These are phyloP conservation scores for Ophiocordyceps camponoti-rufipedis DNA, from an alignment of 2,329 filamentous ascomycete genomes.

Conservation along the genomic window DNA sequence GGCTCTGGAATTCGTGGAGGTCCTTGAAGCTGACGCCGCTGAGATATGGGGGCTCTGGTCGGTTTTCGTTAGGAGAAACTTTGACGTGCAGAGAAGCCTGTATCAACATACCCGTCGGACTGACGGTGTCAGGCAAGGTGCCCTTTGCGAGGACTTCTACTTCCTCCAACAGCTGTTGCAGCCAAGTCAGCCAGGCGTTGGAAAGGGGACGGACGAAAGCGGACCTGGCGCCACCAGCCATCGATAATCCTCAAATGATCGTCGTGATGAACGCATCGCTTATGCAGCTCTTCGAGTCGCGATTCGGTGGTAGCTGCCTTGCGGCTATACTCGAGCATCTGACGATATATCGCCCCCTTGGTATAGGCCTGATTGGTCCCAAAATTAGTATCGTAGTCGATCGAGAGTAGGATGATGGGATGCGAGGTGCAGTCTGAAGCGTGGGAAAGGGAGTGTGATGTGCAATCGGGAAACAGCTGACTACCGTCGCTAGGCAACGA, in stretches of 20 bases:
- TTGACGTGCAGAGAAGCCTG: not conserved
- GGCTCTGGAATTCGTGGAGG: constrained; percentile 56
- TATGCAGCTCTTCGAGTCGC: constrained; percentile 63
- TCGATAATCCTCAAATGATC: constrained; percentile 84
- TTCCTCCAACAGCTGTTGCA: constrained; percentile 40
- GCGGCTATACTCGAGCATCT: constrained; percentile 96
- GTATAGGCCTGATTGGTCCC: constrained; percentile 16
- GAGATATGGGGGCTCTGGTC: constrained; percentile 32
- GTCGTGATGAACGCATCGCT: constrained; percentile 66
- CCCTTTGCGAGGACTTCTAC: constrained; percentile 39
- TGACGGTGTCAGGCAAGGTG: constrained; percentile 13
- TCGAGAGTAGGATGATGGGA: not conserved
- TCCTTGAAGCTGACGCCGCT: constrained; percentile 45
- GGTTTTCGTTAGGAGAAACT: constrained; percentile 7
- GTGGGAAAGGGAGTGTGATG: constrained; percentile 2
- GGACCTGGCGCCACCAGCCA: constrained; percentile 84
- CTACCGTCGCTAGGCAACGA: constrained; percentile 13
- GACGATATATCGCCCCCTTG: constrained; percentile 90
- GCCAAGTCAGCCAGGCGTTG: constrained; percentile 1
- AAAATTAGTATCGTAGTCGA: constrained; percentile 8
- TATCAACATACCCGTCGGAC: constrained; percentile 7
- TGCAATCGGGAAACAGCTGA: constrained; percentile 9
- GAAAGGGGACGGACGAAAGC: constrained; percentile 9
- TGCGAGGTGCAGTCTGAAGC: constrained; percentile 2
- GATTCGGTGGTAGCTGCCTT: constrained; percentile 69